Percentiles rank a stretch among this genome's conserved stretches.
These are phyloP conservation scores for Quercus tomentella DNA, from an alignment of 331 rosid genomes.

Conservation along the genomic window DNA sequence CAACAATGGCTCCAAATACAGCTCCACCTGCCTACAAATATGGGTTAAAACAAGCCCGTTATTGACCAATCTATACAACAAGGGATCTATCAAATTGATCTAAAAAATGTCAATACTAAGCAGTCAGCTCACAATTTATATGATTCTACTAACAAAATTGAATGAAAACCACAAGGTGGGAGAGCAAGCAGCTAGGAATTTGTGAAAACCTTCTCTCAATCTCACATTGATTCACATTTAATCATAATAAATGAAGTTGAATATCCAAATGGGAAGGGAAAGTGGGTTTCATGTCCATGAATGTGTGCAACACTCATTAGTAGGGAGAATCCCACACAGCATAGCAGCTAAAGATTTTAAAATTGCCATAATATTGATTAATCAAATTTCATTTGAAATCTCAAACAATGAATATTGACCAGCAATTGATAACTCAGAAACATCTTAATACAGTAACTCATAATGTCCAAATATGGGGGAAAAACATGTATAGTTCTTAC, in stretches of 20 bases:
- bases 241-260: not conserved
- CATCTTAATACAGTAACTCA: not conserved
- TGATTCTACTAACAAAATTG: not conserved
- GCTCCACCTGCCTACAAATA: conserved; percentile 66
- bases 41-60: not conserved
- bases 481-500: conserved; percentile 30
- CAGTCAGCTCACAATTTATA: not conserved
- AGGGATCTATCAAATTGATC: not conserved
- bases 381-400: not conserved
- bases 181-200: not conserved
- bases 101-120: not conserved
- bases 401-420: not conserved
- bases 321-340: not conserved
- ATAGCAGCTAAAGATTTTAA: not conserved
- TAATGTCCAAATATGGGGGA: not conserved
- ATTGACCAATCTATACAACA: not conserved
- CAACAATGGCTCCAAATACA: conserved; percentile 86
- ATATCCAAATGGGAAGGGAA: not conserved
- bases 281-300: not conserved
- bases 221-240: not conserved
- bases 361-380: not conserved
- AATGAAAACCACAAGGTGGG: not conserved
- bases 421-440: not conserved
- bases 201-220: not conserved
- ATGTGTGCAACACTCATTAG: not conserved